Evolutionary conservation across 75 land plant species (phyloP).

Genomic region (Selaginella tamariscina): DNA sequence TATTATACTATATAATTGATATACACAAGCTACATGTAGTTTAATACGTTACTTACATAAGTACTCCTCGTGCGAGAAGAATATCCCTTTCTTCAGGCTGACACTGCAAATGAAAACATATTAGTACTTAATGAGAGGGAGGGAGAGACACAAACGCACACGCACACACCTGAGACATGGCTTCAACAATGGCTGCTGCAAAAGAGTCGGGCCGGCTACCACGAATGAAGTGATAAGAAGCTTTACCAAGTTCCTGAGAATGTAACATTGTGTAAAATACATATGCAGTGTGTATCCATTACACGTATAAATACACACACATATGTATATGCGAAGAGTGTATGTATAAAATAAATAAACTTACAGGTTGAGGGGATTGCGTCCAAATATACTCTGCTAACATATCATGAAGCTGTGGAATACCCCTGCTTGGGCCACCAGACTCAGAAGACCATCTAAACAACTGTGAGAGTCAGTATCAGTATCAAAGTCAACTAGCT

Average conservation of each 20-base stretch:
- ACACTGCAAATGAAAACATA: no score
- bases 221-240: constrained; percentile 54
- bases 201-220: constrained; percentile 50
- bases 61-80: neutral
- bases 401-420: constrained; percentile 64
- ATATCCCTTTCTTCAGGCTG: neutral
- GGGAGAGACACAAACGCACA: neutral
- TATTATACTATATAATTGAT: no score
- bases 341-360: constrained; percentile 12
- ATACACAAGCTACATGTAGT: neutral
- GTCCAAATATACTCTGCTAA: constrained; percentile 66
- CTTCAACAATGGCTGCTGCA: constrained; percentile 47
- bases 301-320: no score
- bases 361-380: constrained; percentile 67
- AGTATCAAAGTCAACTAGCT: neutral
- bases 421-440: constrained; percentile 56
- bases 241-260: constrained; percentile 68
- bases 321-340: neutral
- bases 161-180: constrained; percentile 51
- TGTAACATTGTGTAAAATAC: neutral
- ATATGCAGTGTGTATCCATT: neutral
- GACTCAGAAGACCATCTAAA: constrained; percentile 77
- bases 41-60: neutral
- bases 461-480: constrained; percentile 2
- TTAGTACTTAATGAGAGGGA: neutral